A percentile compares a stretch with the other conserved stretches of the same genome.
Evolutionary conservation across 2,329 filamentous ascomycete species (phyloP).

Genomic region (Stagonosporopsis cucurbitacearum): DNA sequence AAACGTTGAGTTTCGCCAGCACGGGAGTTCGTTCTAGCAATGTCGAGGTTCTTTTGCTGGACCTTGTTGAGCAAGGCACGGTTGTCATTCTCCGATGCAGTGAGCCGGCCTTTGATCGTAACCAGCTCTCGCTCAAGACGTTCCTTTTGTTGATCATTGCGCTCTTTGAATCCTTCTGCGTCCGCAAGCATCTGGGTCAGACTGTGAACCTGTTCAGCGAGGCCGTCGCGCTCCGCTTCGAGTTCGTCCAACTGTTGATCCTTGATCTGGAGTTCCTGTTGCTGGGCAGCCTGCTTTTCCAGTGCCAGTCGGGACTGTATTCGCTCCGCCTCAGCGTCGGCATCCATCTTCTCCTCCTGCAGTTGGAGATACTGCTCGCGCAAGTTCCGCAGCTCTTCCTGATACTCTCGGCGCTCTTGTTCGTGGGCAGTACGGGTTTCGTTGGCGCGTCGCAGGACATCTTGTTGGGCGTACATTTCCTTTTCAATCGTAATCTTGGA

Average conservation of each 20-base stretch:
- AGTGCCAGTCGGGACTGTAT: slow-evolving; percentile 78
- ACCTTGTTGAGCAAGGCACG: slow-evolving; percentile 94
- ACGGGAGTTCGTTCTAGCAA: slow-evolving; percentile 85
- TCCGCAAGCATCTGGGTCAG: slow-evolving; percentile 87
- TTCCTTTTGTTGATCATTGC: slow-evolving; percentile 93
- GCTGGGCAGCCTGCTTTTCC: slow-evolving; percentile 79
- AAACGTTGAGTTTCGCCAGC: slow-evolving; percentile 83
- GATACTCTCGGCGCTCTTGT: slow-evolving; percentile 86
- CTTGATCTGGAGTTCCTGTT: slow-evolving; percentile 80
- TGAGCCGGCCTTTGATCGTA: slow-evolving; percentile 86
- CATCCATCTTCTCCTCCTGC: slow-evolving; percentile 83
- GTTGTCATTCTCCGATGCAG: slow-evolving; percentile 96
- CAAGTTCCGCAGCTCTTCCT: slow-evolving; percentile 81
- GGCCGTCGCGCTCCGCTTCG: slow-evolving; percentile 76
- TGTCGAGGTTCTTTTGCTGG: slow-evolving; percentile 95
- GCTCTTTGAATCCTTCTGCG: slow-evolving; percentile 85
- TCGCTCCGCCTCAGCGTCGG: slow-evolving; percentile 80
- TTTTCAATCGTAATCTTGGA: slow-evolving; percentile 98
- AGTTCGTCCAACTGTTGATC: slow-evolving; percentile 78
- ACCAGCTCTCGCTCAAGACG: slow-evolving; percentile 88
- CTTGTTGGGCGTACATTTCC: slow-evolving; percentile 94
- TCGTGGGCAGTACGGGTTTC: slow-evolving; percentile 82
- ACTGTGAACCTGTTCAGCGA: slow-evolving; percentile 81
- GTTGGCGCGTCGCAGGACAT: slow-evolving; percentile 83
- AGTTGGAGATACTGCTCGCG: slow-evolving; percentile 83